Evolutionary conservation across 441 rosid genomes (phyloP).

Genomic region (Pelargonium citronellum): DNA sequence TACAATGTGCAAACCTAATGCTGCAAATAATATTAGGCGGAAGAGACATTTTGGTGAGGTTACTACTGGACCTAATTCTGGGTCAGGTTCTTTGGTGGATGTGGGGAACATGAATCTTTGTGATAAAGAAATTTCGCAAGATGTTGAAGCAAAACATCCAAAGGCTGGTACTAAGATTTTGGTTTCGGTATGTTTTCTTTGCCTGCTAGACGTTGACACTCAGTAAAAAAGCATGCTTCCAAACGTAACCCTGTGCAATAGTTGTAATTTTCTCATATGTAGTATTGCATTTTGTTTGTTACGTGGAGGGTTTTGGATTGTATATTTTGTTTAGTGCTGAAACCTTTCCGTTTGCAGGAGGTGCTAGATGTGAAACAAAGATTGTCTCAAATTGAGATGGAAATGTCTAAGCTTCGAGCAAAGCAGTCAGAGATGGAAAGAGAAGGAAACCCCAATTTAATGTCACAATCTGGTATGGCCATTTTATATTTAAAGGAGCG

Average conservation of each 20-base stretch:
- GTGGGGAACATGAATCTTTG: slow-evolving; percentile 20
- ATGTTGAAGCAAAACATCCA: slow-evolving; percentile 22
- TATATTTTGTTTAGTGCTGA: background rate
- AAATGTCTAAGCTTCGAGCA: slow-evolving; percentile 22
- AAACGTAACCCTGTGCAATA: slow-evolving; percentile 6
- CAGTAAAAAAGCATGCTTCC: background rate
- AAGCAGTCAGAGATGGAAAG: slow-evolving; percentile 28
- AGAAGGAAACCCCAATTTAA: slow-evolving; percentile 20
- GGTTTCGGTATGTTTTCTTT: slow-evolving; percentile 22
- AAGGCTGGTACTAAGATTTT: slow-evolving; percentile 18
- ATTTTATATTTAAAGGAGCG: background rate
- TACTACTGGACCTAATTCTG: slow-evolving; percentile 13
- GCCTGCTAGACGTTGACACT: slow-evolving; percentile 12
- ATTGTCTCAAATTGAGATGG: slow-evolving; percentile 29
- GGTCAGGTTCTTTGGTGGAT: slow-evolving; percentile 17
- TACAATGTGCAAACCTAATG: slow-evolving; percentile 19
- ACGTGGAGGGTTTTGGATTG: background rate
- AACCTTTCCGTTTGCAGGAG: slow-evolving; percentile 26
- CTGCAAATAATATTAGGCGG: slow-evolving; percentile 14
- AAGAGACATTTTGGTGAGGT: slow-evolving; percentile 32
- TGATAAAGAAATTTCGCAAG: slow-evolving; percentile 17
- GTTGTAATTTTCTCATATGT: background rate
- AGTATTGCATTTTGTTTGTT: background rate
- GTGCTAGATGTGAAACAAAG: slow-evolving; percentile 32
- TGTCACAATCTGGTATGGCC: slow-evolving; percentile 22